Conservation (phyloP, 257 asterid species). For the Pogostemon cablin region DNA sequence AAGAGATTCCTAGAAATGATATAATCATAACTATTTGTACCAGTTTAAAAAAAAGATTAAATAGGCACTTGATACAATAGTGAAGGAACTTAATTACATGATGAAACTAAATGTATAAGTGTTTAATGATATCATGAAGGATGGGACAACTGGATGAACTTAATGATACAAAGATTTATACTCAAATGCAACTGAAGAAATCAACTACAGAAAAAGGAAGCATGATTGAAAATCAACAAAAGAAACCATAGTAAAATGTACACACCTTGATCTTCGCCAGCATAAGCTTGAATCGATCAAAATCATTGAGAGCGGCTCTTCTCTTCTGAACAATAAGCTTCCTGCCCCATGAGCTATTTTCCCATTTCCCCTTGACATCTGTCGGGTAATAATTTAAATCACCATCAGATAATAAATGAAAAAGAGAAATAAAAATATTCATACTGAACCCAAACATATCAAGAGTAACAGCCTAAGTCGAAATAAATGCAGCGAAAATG, state of each 20-base stretch:
- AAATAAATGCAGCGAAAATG: not conserved
- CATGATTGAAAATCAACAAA: not conserved
- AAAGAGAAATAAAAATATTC: no score
- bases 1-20: not conserved
- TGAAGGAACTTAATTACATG: not conserved
- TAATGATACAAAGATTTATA: not conserved
- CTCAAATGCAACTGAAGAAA: not conserved
- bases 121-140: not conserved
- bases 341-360: slow-evolving; percentile 64
- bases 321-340: slow-evolving; percentile 64
- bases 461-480: not conserved
- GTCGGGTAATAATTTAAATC: slow-evolving; percentile 1
- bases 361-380: slow-evolving; percentile 70
- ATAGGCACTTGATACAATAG: not conserved
- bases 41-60: not conserved
- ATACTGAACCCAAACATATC: not conserved
- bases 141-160: not conserved
- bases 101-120: not conserved
- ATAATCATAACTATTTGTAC: not conserved
- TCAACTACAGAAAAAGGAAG: not conserved
- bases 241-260: not conserved
- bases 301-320: slow-evolving; percentile 56
- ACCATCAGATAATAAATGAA: not conserved
- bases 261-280: slow-evolving; percentile 63
- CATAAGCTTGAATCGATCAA: slow-evolving; percentile 64